A percentile compares a stretch with the other conserved stretches of the same genome.
These are phyloP conservation scores for Boletellus emodensis DNA, from an alignment of 768 basidiomycete species.

Conservation along the genomic window DNA sequence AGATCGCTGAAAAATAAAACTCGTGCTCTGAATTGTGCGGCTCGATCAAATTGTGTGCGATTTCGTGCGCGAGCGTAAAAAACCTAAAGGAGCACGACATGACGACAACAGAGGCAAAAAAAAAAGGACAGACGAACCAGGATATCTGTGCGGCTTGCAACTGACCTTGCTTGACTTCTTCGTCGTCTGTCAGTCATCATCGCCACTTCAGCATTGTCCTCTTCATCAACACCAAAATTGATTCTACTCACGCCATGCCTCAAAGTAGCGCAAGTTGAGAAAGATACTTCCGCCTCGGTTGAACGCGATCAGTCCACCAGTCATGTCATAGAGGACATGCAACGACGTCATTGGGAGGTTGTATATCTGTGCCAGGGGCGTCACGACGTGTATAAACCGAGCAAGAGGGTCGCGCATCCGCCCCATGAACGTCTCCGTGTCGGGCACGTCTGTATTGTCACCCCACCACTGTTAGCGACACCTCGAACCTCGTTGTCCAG, in stretches of 20 bases:
- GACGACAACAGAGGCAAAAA: neutral
- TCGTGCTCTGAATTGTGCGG: constrained; percentile 90
- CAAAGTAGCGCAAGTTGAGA: constrained; percentile 80
- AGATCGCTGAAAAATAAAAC: constrained; percentile 91
- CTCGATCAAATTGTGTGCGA: constrained; percentile 85
- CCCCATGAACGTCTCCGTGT: constrained; percentile 46
- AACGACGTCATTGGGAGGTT: constrained; percentile 66
- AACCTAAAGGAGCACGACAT: constrained; percentile 49
- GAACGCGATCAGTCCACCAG: constrained; percentile 87
- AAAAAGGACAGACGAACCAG: constrained; percentile 46
- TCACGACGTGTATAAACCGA: constrained; percentile 70
- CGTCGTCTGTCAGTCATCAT: constrained; percentile 52
- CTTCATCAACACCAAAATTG: neutral
- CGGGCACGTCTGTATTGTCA: constrained; percentile 48
- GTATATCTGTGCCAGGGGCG: constrained; percentile 66
- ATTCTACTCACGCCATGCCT: constrained; percentile 76
- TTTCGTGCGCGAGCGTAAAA: constrained; percentile 89
- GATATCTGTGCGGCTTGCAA: constrained; percentile 68
- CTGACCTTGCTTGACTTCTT: constrained; percentile 52
- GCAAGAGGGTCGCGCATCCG: constrained; percentile 55
- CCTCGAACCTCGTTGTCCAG: too few species aligned
- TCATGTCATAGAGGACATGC: constrained; percentile 82
- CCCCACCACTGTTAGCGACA: neutral
- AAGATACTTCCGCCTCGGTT: constrained; percentile 87
- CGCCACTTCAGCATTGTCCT: too few species aligned